Percentiles rank a stretch among this genome's conserved stretches.
Conservation (phyloP, 208 protist species). For the Phytomonas serpens region DNA sequence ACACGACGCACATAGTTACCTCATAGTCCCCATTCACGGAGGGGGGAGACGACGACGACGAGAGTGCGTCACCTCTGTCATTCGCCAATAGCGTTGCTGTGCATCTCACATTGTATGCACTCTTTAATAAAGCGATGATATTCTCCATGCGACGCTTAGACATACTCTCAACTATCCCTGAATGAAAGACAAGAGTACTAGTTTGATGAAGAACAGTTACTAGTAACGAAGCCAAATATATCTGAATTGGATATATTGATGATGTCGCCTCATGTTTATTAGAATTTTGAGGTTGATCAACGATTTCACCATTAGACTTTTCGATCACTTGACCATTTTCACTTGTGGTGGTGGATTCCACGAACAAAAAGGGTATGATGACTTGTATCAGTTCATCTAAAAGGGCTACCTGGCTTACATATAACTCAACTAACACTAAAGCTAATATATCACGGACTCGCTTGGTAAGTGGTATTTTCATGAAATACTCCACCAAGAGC, state of each 20-base stretch:
- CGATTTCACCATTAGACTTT: neutral
- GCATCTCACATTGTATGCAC: neutral
- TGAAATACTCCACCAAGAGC: constrained; percentile 29
- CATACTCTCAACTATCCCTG: neutral
- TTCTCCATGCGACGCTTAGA: neutral
- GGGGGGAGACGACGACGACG: neutral
- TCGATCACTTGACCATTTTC: neutral
- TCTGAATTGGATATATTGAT: neutral
- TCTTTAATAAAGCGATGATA: neutral
- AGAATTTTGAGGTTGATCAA: neutral
- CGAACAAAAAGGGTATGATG: constrained; percentile 12
- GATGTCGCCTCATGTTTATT: neutral
- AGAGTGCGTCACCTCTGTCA: neutral
- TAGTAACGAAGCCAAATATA: constrained; percentile 29
- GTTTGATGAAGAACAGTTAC: constrained; percentile 17
- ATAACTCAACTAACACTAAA: constrained; percentile 10
- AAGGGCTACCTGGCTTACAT: constrained; percentile 20
- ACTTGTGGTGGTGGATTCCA: constrained; percentile 8
- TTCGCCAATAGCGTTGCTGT: neutral
- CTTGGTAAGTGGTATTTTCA: constrained; percentile 7
- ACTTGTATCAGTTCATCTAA: constrained; percentile 20
- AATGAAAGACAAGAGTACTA: constrained; percentile 1
- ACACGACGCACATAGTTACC: constrained; percentile 2
- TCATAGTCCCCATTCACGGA: neutral
- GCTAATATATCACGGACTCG: constrained; percentile 4